Base-by-base conservation (phyloP, 2,329 filamentous ascomycete species). In the Diplodia scrobiculata region DNA sequence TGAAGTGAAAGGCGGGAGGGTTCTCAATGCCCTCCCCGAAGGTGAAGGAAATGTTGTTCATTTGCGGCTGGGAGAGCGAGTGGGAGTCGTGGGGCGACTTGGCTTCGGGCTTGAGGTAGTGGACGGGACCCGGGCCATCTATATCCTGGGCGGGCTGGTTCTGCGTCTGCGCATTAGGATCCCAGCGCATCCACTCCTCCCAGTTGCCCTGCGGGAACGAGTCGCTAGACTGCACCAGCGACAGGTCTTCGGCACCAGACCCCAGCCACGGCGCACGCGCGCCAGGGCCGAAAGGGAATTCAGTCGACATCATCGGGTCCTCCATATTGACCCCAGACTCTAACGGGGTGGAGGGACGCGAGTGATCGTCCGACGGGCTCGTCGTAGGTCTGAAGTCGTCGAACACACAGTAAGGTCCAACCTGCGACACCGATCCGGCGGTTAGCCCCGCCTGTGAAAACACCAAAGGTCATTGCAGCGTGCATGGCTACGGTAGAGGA, bases 181-280 rank as follows among this genome's bases (percentile, higher is more conserved):
- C 79, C 79, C 79, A 82, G 66, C 78, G 74, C 75, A 82, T 78
- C 78, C 79, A 82, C 52, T 82, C 78, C 70, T 79, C 80, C 80
- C 80, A 82, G 69, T 78, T 76, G 58, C 77, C 73, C 59, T 73
- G 73, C 52, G 69, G 66, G 59, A 74, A 70, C 32, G 76, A 71
- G 53, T 75, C 73, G 29, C 54, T 65, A 66, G 74, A 70, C 10
- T 74, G 66, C 34, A 70, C 63, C 64, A 78, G 69, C 21, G 74
- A 68, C 67, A 76, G 69, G 67, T 77, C 74, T 66, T 77, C 74
- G 53, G 67, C 71, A 1, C 73, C 71, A 32, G 73, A 64, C 29
- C 32, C 73, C 68, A 77, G 68, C 76, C 76, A 78, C 13, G 73
- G 73, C 9, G 70, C 72, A 65, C 75, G 73, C 70, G 74, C 70